Evolutionary conservation across 495 filamentous ascomycete genomes (phyloP), one percentile per base, ranked within the genome.

Genomic region (Podospora pseudoanserina): DNA sequence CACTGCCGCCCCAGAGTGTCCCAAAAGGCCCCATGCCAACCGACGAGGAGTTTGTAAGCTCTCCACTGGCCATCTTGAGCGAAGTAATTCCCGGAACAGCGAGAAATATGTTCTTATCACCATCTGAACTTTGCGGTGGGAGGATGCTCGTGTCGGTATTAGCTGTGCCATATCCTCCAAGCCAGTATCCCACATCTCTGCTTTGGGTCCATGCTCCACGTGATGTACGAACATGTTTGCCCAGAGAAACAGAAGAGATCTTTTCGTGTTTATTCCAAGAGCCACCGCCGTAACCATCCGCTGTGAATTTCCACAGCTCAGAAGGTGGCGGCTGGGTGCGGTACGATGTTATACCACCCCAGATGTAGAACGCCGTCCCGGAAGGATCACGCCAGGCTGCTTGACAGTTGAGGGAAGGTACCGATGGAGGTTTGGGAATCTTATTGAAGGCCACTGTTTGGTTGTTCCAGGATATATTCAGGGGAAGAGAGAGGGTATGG

Each of bases 61-160:
- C 63, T 30, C 74, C 72, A 18, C 73, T 76, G 44, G 57, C 68
- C 67, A 79, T 79, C 54, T 79, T 68, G 67, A 77, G 79, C 1
- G 73, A 75, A 26, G 76, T 66, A n/a, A 81, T 66, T 2, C 75
- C 75, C 9, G 68, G 69, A 30, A 75, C 56, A 13, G 75, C 72
- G 18, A 65, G 39, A 71, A 72, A 16, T 56, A 34, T 16, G 60
- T 56, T 58, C 75, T 71, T 16, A 39, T 39, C 34, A 39, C 11
- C 34, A 11, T 11, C 34, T 39, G 20, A 39, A 11, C 34, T 5
- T 11, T 11, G 34, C 34, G 34, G 11, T 11, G 20, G 20, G 6
- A 67, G 54, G 11, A 79, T 56, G 7, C 71, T 69, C 18, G 34
- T 49, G 65, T 78, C 75, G 27, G 76, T 23, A 23, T 23, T 23